phyloP scores from a whole-genome alignment of 1,139 yeast genomes.

The Hyphopichia pseudoburtonii region DNA sequence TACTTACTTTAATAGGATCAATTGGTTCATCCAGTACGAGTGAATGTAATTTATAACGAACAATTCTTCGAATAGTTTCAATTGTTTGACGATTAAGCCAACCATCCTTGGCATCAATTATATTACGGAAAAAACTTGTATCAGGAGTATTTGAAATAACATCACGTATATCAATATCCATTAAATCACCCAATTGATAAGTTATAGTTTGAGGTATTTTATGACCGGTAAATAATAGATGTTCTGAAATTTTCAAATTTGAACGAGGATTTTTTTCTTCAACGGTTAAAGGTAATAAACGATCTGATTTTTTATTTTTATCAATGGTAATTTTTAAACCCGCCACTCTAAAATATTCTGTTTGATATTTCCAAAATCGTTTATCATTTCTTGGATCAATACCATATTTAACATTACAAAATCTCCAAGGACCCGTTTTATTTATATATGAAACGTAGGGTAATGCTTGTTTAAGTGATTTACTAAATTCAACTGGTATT shows the following conservation, averaged over 20 bases:
- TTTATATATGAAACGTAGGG: constrained; percentile 82
- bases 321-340: constrained; percentile 24
- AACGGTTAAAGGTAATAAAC: constrained; percentile 18
- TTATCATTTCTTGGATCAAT: constrained; percentile 65
- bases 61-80: constrained; percentile 62
- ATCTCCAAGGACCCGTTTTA: constrained; percentile 94
- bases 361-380: constrained; percentile 68
- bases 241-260: constrained; percentile 37
- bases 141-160: constrained; percentile 40
- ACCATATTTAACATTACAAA: constrained; percentile 79
- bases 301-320: constrained; percentile 8
- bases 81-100: constrained; percentile 72
- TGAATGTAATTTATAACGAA: constrained; percentile 70
- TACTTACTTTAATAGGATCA: constrained; percentile 39
- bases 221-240: constrained; percentile 71
- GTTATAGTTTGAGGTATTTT: constrained; percentile 67
- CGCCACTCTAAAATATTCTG: constrained; percentile 74
- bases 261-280: constrained; percentile 15
- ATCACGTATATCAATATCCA: constrained; percentile 60
- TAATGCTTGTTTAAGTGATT: constrained; percentile 67
- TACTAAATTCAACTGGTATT: constrained; percentile 50
- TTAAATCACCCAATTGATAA: constrained; percentile 80
- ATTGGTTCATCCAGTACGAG: constrained; percentile 46
- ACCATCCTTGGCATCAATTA: constrained; percentile 56
- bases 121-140: constrained; percentile 42